Evolutionary conservation across 176 grass and related monocot genomes (phyloP).

Genomic region (Aegilops tauschii): DNA sequence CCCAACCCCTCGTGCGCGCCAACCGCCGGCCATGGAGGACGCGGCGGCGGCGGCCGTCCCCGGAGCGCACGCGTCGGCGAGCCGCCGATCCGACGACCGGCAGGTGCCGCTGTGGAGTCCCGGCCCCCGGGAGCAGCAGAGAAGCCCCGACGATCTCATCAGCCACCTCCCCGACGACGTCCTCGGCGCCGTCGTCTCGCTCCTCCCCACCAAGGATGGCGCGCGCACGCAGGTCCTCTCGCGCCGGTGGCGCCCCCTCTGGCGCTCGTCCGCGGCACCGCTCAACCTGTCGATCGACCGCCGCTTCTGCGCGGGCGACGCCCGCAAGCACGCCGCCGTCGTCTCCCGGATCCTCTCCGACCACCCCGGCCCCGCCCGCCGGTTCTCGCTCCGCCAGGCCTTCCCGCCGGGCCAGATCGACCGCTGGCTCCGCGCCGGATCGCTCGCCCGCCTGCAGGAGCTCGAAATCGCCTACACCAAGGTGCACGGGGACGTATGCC

Average conservation of each 20-base stretch:
- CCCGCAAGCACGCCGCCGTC: not conserved
- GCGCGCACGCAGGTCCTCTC: not conserved
- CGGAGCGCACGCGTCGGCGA: not conserved
- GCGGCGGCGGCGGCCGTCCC: not conserved
- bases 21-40: not conserved
- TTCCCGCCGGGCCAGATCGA: not conserved
- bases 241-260: not conserved
- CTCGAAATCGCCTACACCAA: not conserved
- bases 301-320: not conserved
- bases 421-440: not conserved
- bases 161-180: not conserved
- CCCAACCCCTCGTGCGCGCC: not conserved
- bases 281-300: not conserved
- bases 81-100: not conserved
- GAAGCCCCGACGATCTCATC: not conserved
- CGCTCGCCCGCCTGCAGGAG: not conserved
- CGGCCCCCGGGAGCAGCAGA: not conserved
- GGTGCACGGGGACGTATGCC: not conserved
- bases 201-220: not conserved
- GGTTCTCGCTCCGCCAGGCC: not conserved
- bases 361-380: not conserved
- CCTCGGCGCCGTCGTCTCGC: not conserved
- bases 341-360: not conserved
- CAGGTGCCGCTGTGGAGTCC: not conserved
- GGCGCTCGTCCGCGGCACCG: not conserved